Percentiles rank a stretch among this genome's conserved stretches.
These are phyloP conservation scores for Ottelia alismoides DNA, from an alignment of 106 monocot species.

Conservation along the genomic window DNA sequence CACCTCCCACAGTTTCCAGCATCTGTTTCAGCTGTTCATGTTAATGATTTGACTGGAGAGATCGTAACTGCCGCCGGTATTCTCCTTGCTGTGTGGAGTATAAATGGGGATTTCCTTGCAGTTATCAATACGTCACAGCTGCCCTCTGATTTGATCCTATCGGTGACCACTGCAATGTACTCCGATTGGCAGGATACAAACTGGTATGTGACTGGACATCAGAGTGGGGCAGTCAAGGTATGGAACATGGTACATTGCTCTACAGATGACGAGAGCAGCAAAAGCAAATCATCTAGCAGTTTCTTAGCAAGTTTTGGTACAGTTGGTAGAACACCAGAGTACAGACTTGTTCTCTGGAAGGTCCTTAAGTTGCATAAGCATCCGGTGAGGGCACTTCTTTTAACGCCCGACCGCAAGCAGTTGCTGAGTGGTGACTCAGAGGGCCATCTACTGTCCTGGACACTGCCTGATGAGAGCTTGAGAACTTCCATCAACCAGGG, in stretches of 20 bases:
- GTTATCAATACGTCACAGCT: conserved; percentile 81
- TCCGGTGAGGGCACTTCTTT: too few species aligned
- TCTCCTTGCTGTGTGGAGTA: conserved; percentile 72
- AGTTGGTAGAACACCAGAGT: conserved; percentile 33
- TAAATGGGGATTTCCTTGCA: conserved; percentile 83
- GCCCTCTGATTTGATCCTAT: conserved; percentile 73
- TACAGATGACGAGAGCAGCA: conserved; percentile 15
- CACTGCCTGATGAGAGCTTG: too few species aligned
- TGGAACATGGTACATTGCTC: conserved; percentile 79
- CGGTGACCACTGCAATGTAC: conserved; percentile 28
- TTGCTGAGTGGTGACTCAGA: too few species aligned
- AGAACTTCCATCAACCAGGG: too few species aligned
- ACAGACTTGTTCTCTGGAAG: too few species aligned
- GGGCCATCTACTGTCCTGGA: too few species aligned
- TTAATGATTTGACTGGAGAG: conserved; percentile 77
- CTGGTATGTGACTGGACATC: conserved; percentile 86
- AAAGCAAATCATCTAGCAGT: conserved; percentile 7
- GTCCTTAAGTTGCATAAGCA: too few species aligned
- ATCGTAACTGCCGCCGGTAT: conserved; percentile 77
- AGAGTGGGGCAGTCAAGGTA: conserved; percentile 86
- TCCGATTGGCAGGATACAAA: conserved; percentile 82
- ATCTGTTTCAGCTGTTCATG: conserved; percentile 60
- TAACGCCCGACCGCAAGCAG: too few species aligned
- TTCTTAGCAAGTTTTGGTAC: conserved; percentile 18
- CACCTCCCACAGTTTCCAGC: conserved; percentile 67